Evolutionary conservation across 345 rosid species (phyloP), one percentile per base, ranked within the genome.

Genomic region (Citrus glauca): DNA sequence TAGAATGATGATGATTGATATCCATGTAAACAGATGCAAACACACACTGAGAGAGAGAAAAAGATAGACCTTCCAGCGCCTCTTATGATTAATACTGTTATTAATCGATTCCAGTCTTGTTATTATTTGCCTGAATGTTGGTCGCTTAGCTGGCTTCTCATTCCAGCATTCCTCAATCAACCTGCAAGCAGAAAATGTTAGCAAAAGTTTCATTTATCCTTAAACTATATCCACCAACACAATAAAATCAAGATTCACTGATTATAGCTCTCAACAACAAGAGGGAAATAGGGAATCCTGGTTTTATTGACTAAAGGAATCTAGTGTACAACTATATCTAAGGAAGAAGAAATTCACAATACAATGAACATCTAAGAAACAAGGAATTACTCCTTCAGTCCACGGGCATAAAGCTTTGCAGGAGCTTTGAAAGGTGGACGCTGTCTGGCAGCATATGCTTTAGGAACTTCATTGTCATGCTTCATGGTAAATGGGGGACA

Each of bases 81-180:
- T 88, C 77, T 89, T 96, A 69, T 88, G 96, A 73, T 81, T 82
- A 70, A 91, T 80, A 25, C 81, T 82, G 80, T 78, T 74, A 69
- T 87, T 77, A 75, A 92, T 88, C 5, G 83, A 81, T 74, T 93
- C 98, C 77, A 96, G 89, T 71, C 79, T 88, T 68, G 69, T 79
- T 75, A 94, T 85, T 74, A 96, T 86, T 83, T 88, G 86, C 87
- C 87, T 91, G 87, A 92, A 96, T 10, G 97, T 79, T 2, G 97
- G 99, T 82, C 99, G 85, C 80, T 86, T 92, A 14, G 85, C 82
- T 33, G 97, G 97, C 68, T 90, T 88, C 75, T 96, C 97, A 50
- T 81, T 78, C 99, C 97, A 93, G 84, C 98, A 96, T 68, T 90
- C 94, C 85, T 91, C 95, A 74, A 94, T 96, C 84, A 94, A 85